A percentile compares a stretch with the other conserved stretches of the same genome.
These are phyloP conservation scores for Fusarium nelsonii DNA, from an alignment of 2,329 filamentous ascomycete genomes.

Conservation along the genomic window DNA sequence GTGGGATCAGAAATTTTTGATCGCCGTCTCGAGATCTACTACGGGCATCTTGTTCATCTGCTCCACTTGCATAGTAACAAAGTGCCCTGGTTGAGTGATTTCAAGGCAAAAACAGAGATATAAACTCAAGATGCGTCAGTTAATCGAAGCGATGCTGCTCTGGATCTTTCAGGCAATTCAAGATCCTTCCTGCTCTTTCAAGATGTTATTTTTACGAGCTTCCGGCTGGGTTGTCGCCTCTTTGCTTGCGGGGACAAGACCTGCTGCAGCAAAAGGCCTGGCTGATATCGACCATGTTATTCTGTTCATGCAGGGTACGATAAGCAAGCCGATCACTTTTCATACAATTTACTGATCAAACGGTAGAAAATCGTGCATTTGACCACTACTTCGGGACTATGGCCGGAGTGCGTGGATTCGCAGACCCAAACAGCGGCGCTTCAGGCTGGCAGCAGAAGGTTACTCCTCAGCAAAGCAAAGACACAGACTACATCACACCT, in stretches of 20 bases:
- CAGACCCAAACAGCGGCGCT: slow-evolving; percentile 10
- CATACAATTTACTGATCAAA: neutral
- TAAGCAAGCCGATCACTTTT: rapidly evolving
- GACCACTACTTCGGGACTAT: slow-evolving; percentile 28
- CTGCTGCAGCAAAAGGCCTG: neutral
- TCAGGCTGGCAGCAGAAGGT: slow-evolving; percentile 16
- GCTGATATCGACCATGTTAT: slow-evolving; percentile 25
- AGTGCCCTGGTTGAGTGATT: neutral
- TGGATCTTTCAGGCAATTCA: neutral
- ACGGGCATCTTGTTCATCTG: neutral
- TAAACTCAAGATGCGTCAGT: slow-evolving; percentile 11
- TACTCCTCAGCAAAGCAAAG: neutral
- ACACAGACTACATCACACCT: slow-evolving; percentile 39
- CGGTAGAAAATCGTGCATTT: slow-evolving; percentile 18
- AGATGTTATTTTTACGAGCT: slow-evolving; percentile 8
- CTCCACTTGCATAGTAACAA: neutral
- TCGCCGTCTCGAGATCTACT: neutral
- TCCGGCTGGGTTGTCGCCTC: neutral
- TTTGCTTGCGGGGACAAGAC: neutral
- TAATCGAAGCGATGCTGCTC: neutral
- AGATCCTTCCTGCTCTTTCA: slow-evolving; percentile 6
- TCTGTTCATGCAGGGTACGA: slow-evolving; percentile 13
- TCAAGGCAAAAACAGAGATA: neutral
- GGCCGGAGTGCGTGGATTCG: slow-evolving; percentile 22
- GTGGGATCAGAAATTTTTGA: neutral